phyloP scores from a whole-genome alignment of 345 rosid species.

The Camelina sativa region DNA sequence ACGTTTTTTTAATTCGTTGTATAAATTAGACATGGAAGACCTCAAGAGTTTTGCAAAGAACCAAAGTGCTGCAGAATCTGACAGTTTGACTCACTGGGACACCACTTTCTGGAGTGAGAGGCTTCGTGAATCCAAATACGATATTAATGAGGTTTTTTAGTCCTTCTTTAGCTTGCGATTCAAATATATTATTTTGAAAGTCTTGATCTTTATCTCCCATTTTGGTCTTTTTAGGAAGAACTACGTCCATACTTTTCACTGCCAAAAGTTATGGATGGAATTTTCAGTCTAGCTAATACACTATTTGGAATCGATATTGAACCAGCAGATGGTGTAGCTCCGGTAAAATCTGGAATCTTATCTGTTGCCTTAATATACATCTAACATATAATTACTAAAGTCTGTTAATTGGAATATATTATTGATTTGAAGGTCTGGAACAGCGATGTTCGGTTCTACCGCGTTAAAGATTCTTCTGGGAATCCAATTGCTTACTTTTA shows the following conservation, averaged over 20 bases:
- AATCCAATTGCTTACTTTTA: constrained; percentile 80
- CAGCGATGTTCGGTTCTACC: constrained; percentile 73
- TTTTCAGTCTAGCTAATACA: constrained; percentile 76
- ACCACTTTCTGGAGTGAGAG: constrained; percentile 90
- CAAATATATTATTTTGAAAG: not conserved
- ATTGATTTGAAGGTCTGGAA: constrained; percentile 81
- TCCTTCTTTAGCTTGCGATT: constrained; percentile 12
- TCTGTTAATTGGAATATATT: constrained; percentile 11
- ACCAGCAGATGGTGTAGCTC: constrained; percentile 85
- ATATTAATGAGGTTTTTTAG: constrained; percentile 75
- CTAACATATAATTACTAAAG: constrained; percentile 41
- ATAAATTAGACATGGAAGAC: constrained; percentile 73
- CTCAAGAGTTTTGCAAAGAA: constrained; percentile 68
- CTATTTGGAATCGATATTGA: constrained; percentile 76
- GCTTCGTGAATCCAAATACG: constrained; percentile 91
- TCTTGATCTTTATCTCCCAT: constrained; percentile 15
- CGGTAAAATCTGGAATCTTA: constrained; percentile 57
- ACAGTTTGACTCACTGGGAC: constrained; percentile 83
- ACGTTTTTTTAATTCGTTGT: not conserved
- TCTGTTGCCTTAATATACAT: constrained; percentile 11
- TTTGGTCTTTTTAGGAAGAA: constrained; percentile 63
- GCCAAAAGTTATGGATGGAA: constrained; percentile 89
- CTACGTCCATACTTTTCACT: constrained; percentile 86
- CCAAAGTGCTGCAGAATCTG: constrained; percentile 80
- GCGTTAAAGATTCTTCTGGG: constrained; percentile 82